A percentile compares a stretch with the other conserved stretches of the same genome.
phyloP scores from a whole-genome alignment of 139 green algal species.

The Trebouxia sp. region DNA sequence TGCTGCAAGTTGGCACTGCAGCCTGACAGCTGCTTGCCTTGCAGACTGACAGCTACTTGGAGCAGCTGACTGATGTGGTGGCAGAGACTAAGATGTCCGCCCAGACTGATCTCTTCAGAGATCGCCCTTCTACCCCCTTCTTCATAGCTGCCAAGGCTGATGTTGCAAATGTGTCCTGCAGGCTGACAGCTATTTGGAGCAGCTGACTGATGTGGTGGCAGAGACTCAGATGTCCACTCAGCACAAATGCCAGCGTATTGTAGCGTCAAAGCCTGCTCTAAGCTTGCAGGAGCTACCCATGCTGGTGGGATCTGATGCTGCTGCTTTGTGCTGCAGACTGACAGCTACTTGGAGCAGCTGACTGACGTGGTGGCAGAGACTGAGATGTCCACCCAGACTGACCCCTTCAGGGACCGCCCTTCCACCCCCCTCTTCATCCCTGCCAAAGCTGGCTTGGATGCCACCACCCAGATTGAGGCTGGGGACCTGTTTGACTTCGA shows the following conservation, averaged over 20 bases:
- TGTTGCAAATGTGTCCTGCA: background rate
- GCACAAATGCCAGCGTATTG: too few relatives aligned
- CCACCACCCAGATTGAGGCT: constrained; percentile 78
- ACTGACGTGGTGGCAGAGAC: constrained; percentile 74
- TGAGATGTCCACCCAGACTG: constrained; percentile 80
- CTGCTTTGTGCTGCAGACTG: constrained; percentile 58
- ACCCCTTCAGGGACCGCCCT: constrained; percentile 80
- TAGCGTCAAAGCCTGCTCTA: too few relatives aligned
- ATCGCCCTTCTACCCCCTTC: too few relatives aligned
- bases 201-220: background rate
- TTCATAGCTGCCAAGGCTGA: too few relatives aligned
- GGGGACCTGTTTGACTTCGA: constrained; percentile 93
- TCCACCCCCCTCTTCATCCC: constrained; percentile 81
- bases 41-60: background rate
- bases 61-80: background rate
- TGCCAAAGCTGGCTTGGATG: constrained; percentile 78
- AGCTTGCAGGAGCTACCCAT: too few relatives aligned
- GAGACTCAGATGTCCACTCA: background rate
- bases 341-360: constrained; percentile 85
- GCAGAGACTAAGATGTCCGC: background rate
- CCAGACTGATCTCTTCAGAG: background rate
- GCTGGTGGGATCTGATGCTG: background rate
- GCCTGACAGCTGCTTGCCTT: background rate
- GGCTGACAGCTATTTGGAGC: background rate
- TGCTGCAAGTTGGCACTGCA: background rate